Percentiles rank a stretch among this genome's conserved stretches.
phyloP scores from a whole-genome alignment of 2,329 filamentous ascomycete genomes.

The Emmonsiellopsis sp. region DNA sequence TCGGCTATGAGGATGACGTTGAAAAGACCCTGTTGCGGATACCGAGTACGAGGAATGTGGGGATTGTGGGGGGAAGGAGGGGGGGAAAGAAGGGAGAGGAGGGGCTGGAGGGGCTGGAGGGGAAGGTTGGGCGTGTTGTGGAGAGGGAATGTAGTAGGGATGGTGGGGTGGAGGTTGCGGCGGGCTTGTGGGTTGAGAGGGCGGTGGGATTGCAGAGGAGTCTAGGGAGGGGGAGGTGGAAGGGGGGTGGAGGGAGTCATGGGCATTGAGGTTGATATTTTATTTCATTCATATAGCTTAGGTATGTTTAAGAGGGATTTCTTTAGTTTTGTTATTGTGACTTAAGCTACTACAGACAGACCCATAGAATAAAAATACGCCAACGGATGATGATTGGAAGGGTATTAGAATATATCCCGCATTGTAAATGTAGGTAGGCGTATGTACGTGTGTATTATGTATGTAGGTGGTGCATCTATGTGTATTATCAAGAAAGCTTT shows the following conservation, averaged over 20 bases:
- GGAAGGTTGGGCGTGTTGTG: conserved; percentile 54
- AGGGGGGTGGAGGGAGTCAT: conserved; percentile 6
- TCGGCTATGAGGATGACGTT: conserved; percentile 68
- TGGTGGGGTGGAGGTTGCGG: conserved; percentile 35
- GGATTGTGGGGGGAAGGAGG: conserved; percentile 10
- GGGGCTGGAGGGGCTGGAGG: conserved; percentile 11
- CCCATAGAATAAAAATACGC: no score
- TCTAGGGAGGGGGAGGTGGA: conserved; percentile 29
- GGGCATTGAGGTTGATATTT: not conserved
- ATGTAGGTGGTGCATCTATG: no score
- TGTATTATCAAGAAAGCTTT: no score
- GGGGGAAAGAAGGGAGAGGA: conserved; percentile 22
- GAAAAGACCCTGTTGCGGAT: conserved; percentile 85
- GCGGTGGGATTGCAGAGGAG: conserved; percentile 39
- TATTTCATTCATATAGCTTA: not conserved
- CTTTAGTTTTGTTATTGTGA: no score
- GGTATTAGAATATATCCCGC: no score
- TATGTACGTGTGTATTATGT: no score
- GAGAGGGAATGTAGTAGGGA: conserved; percentile 41
- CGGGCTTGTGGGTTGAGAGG: conserved; percentile 43
- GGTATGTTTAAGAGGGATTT: no score
- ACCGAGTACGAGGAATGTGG: conserved; percentile 37
- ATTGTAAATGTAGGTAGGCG: no score
- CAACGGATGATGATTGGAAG: no score
- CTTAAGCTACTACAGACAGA: no score